Conservation (phyloP, 2,329 filamentous ascomycete genomes). For the Escovopsis sp. region DNA sequence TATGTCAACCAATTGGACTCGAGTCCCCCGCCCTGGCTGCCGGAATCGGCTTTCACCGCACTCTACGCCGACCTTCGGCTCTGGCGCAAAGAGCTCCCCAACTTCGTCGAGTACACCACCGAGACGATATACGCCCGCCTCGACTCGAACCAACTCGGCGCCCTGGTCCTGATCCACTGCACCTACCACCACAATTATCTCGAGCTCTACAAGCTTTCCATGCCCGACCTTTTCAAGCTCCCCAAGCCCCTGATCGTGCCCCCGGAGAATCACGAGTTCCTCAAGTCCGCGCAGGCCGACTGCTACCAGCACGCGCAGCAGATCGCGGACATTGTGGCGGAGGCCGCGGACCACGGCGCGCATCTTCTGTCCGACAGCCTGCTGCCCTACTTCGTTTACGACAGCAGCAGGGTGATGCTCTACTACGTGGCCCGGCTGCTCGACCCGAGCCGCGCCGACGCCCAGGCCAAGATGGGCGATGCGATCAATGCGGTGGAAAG, state of each 20-base stretch:
- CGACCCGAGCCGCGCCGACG: constrained; percentile 19
- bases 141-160: constrained; percentile 30
- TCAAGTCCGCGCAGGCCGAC: constrained; percentile 20
- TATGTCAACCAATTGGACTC: constrained; percentile 27
- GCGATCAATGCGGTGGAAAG: constrained; percentile 24
- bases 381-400: constrained; percentile 30
- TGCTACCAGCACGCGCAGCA: constrained; percentile 24
- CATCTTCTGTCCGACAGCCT: constrained; percentile 27
- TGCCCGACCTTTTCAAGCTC: constrained; percentile 29
- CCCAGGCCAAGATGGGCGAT: constrained; percentile 20
- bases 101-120: constrained; percentile 27
- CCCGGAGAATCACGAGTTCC: constrained; percentile 21
- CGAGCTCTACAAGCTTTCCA: constrained; percentile 29
- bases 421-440: constrained; percentile 30
- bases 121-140: constrained; percentile 30
- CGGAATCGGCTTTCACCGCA: constrained; percentile 26
- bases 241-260: constrained; percentile 25
- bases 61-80: constrained; percentile 24
- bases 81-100: constrained; percentile 27
- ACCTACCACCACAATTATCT: constrained; percentile 31
- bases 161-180: constrained; percentile 28
- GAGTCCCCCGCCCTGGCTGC: constrained; percentile 25
- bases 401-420: constrained; percentile 31
- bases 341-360: constrained; percentile 24
- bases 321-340: constrained; percentile 22